phyloP scores from a whole-genome alignment of 2,329 filamentous ascomycete genomes.

The Apiospora kogelbergensis region DNA sequence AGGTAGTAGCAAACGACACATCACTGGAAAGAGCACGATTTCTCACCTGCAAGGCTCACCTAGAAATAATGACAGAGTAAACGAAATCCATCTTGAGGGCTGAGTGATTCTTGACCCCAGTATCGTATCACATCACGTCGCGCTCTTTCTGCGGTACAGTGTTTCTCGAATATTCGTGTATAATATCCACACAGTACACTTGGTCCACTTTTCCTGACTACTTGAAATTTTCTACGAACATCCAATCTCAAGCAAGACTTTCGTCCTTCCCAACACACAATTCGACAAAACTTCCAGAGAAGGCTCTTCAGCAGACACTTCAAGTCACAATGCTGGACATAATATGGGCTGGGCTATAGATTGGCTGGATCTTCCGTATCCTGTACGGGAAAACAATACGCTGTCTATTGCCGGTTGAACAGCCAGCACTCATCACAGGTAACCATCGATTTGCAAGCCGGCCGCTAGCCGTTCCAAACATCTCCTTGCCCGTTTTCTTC shows the following conservation, averaged over 20 bases:
- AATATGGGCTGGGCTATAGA: background rate
- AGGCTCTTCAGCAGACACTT: background rate
- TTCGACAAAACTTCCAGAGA: background rate
- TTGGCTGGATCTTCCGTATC: background rate
- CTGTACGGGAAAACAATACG: background rate
- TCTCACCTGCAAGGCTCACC: background rate
- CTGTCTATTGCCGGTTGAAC: background rate
- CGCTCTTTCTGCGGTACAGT: background rate
- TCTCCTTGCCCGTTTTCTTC: background rate
- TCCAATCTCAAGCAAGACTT: background rate
- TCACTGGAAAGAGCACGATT: background rate
- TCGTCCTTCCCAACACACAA: constrained; percentile 5
- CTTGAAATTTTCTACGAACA: background rate
- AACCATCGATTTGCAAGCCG: background rate
- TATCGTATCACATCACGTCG: background rate
- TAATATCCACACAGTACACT: background rate
- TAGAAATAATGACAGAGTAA: background rate
- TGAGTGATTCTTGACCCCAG: background rate
- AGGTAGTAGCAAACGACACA: background rate
- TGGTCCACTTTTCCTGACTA: background rate
- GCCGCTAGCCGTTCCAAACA: background rate
- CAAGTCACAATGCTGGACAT: background rate
- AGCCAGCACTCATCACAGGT: background rate
- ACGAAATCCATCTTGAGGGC: background rate
- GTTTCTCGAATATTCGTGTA: background rate